Evolutionary conservation across 192 early-diverging fungal species (phyloP), one percentile per base, ranked within the genome.

Genomic region (Ambispora gerdemannii): DNA sequence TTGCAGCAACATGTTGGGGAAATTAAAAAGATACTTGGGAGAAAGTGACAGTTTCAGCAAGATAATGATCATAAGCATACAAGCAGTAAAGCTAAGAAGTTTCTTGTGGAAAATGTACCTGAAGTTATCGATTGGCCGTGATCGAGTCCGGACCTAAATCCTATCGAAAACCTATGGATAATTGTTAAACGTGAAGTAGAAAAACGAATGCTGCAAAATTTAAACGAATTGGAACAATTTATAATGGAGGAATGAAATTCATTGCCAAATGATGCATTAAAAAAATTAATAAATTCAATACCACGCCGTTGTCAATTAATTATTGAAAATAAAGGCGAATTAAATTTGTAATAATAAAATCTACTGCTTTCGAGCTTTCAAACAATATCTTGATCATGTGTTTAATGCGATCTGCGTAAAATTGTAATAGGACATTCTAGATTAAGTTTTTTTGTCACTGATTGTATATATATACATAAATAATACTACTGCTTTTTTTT

Each of bases 101-200:
- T n/a, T n/a, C n/a, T n/a, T n/a, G n/a, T n/a, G n/a, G n/a, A n/a
- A n/a, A n/a, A n/a, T n/a, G n/a, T n/a, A 43, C 38, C 38, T 43
- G 38, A 43, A 43, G 38, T 43, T 43, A 43, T 15, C 13, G 31
- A 62, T 22, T 62, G 59, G 59, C 59, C 25, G 17, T 62, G 13
- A 0, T 25, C 13, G 10, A 31, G 59, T 62, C 59, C 31, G 13
- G 59, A 32, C 34, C 34, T 33, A 62, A 62, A 62, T 27, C 31
- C 59, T 2, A 62, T 33, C 15, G 59, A 62, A 62, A 3, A 62
- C 22, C 30, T 62, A 15, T 33, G 4, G 59, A 1, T 2, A 2
- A 62, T 62, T 62, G 31, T 62, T 31, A 62, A 62, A 62, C 17
- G 27, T 25, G 27, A 62, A 25, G 59, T 62, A 62, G 59, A 62